Evolutionary conservation across 2,329 filamentous ascomycete species (phyloP).

Genomic region (Phaeosphaeriaceae sp.): DNA sequence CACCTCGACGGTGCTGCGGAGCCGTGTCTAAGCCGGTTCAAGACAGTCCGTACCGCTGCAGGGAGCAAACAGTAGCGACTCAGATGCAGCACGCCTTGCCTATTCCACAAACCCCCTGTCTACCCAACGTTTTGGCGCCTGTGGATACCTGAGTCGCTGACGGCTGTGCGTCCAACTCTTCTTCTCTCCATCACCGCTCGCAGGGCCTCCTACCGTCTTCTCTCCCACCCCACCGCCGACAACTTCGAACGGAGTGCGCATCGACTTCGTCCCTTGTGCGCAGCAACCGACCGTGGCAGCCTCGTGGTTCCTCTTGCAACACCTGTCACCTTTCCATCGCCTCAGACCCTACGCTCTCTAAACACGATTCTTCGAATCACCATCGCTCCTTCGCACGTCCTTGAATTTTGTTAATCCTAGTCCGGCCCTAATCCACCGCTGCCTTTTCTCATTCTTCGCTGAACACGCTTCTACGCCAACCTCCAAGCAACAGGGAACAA

Average conservation of each 20-base stretch:
- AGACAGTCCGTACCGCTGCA: constrained; percentile 27
- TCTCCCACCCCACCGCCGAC: constrained; percentile 37
- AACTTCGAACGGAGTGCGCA: constrained; percentile 46
- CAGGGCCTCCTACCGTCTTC: constrained; percentile 19
- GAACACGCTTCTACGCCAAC: constrained; percentile 8
- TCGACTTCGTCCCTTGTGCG: constrained; percentile 38
- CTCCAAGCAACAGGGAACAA: constrained; percentile 16
- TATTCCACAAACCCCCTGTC: constrained; percentile 22
- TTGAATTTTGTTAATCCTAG: constrained; percentile 19
- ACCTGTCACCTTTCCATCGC: constrained; percentile 21
- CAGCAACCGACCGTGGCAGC: constrained; percentile 41
- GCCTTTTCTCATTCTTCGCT: constrained; percentile 33
- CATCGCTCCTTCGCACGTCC: constrained; percentile 37
- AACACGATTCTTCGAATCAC: constrained; percentile 45
- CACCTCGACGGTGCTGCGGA: constrained; percentile 14
- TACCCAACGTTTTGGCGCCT: constrained; percentile 24
- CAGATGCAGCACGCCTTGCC: constrained; percentile 17
- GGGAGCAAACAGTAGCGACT: constrained; percentile 26
- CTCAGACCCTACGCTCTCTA: constrained; percentile 43
- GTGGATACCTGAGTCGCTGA: constrained; percentile 20
- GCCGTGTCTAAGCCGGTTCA: constrained; percentile 19
- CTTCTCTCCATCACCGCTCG: constrained; percentile 25
- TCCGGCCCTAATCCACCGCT: constrained; percentile 26
- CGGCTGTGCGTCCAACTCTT: constrained; percentile 13
- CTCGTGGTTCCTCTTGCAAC: constrained; percentile 25